Conservation (phyloP, 805 yeast species). For the Lachancea thermotolerans region DNA sequence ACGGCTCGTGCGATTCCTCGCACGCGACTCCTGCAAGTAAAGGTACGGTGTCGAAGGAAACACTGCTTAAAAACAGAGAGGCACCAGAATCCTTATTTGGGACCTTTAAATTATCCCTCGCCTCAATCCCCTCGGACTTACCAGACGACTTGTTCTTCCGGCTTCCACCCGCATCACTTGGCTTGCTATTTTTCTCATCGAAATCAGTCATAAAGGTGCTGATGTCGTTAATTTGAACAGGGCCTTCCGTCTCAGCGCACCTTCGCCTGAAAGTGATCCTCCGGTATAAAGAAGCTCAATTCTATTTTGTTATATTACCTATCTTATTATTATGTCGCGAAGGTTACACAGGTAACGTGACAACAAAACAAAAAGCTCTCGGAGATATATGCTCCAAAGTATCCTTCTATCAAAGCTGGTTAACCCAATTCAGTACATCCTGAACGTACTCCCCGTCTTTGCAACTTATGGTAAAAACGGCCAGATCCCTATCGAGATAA, state of each 20-base stretch:
- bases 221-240: too few relatives aligned
- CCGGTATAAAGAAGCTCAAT: too few relatives aligned
- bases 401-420: slow-evolving; percentile 10
- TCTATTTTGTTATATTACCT: too few relatives aligned
- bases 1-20: slow-evolving; percentile 21
- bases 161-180: too few relatives aligned
- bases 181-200: too few relatives aligned
- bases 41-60: slow-evolving; percentile 33
- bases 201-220: too few relatives aligned
- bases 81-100: neutral
- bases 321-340: too few relatives aligned
- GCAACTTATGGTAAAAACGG: slow-evolving; percentile 18
- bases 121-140: neutral
- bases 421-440: slow-evolving; percentile 18
- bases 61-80: slow-evolving; percentile 17
- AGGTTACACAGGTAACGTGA: neutral
- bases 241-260: too few relatives aligned
- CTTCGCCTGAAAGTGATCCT: too few relatives aligned
- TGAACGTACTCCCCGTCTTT: slow-evolving; percentile 16
- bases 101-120: neutral
- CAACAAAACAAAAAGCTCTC: neutral
- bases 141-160: too few relatives aligned
- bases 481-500: slow-evolving; percentile 18
- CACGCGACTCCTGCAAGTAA: slow-evolving; percentile 16
- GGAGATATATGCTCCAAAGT: too few relatives aligned